phyloP scores from a whole-genome alignment of 768 basidiomycete species.

The Galerina sulciceps region DNA sequence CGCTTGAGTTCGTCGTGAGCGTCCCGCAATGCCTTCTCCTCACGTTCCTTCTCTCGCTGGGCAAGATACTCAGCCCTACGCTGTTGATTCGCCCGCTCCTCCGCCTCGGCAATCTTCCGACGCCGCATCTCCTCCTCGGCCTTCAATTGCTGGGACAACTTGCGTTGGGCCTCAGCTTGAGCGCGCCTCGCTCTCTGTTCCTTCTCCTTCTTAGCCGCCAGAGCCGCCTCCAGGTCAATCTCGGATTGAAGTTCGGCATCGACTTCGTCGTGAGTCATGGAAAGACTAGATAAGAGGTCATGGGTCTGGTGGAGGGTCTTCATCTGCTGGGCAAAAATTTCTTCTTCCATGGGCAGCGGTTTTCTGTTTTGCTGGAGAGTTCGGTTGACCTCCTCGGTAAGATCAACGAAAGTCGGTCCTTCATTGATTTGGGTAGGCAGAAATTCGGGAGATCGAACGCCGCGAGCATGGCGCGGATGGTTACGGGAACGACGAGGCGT shows the following conservation, averaged over 20 bases:
- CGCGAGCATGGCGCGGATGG: background rate
- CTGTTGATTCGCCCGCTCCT: background rate
- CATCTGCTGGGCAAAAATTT: background rate
- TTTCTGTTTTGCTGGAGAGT: background rate
- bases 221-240: background rate
- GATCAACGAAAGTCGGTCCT: background rate
- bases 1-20: background rate
- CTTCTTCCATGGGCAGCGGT: background rate
- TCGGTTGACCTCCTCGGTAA: background rate
- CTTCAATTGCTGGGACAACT: background rate
- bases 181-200: background rate
- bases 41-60: background rate
- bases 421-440: background rate
- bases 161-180: background rate
- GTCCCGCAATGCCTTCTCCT: background rate
- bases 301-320: background rate
- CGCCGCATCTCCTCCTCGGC: background rate
- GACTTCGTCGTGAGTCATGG: too few species aligned
- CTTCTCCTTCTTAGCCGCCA: background rate
- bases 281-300: background rate
- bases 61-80: background rate
- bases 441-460: background rate
- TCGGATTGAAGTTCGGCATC: background rate
- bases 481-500: background rate
- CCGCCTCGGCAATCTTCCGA: background rate